Evolutionary conservation across 345 rosid genomes (phyloP), one percentile per base, ranked within the genome.

Genomic region (Citrus cavaleriei): DNA sequence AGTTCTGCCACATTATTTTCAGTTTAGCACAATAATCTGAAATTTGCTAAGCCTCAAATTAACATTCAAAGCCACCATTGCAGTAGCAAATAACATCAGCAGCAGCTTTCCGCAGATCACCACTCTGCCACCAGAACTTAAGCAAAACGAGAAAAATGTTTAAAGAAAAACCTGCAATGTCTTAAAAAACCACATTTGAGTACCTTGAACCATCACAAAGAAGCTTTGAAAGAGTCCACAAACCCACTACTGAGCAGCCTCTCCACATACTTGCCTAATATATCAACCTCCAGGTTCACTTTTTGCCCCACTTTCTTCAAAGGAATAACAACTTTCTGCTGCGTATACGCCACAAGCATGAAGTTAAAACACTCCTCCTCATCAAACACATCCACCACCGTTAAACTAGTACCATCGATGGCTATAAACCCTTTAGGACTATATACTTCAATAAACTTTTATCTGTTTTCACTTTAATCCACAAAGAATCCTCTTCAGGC

Each of bases 221-320:
- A 79, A 58, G 42, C 35, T 76, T 79, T 89, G 27, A 88, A 79
- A 5, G 90, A 87, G 35, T 88, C 90, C 16, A 82, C 87, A 72
- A 88, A 86, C 9, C 93, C 91, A 78, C 80, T 87, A 30, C 87
- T 64, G 66, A 95, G 96, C 46, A 95, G 87, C 83, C 97, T 93
- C 89, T 93, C 98, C 12, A 95, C 98, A 70, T 95, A 92, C 83
- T 95, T 95, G 62, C 95, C 98, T 82, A 95, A 85, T 63, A 95
- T 92, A 78, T 95, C 98, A 79, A 93, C 97, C 87, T 95, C 98
- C 81, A 95, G 78, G 81, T 95, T 95, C 74, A 95, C 98, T 81
- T 92, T 95, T 76, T 95, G 91, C 25, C 98, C 93, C 59, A 88
- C 83, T 59, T 78, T 84, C 90, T 95, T 95, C 85, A 76, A 79